Conservation (phyloP, 116 monocot genomes). For the Zostera marina region DNA sequence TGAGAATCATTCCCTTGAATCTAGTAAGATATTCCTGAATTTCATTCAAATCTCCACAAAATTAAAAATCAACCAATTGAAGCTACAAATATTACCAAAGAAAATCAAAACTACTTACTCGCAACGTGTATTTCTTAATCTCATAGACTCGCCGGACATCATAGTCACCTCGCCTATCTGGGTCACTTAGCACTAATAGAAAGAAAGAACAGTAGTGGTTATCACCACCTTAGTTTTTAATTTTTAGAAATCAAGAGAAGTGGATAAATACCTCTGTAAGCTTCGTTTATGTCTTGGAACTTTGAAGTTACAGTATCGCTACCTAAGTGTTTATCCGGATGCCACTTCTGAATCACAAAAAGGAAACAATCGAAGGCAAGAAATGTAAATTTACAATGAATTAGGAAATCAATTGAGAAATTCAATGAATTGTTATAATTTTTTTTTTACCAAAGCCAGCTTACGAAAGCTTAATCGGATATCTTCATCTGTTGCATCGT, state of each 20-base stretch:
- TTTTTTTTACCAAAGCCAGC: slow-evolving; percentile 34
- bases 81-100: background rate
- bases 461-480: slow-evolving; percentile 49
- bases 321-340: slow-evolving; percentile 53
- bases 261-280: slow-evolving; percentile 38
- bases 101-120: slow-evolving; percentile 18
- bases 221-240: too few species aligned
- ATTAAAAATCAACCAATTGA: background rate
- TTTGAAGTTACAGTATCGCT: slow-evolving; percentile 28
- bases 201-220: background rate
- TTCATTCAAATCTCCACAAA: background rate
- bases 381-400: background rate
- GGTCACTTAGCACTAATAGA: slow-evolving; percentile 48
- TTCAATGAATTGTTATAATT: background rate
- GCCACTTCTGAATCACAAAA: slow-evolving; percentile 35
- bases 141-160: slow-evolving; percentile 37
- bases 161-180: slow-evolving; percentile 45
- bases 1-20: slow-evolving; percentile 83
- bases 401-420: background rate
- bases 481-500: slow-evolving; percentile 56
- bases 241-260: background rate
- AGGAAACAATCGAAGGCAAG: background rate
- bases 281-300: slow-evolving; percentile 60
- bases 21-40: slow-evolving; percentile 56
- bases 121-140: slow-evolving; percentile 34